Evolutionary conservation across 208 protist species (phyloP).

Genomic region (Wallacemonas collosoma): DNA sequence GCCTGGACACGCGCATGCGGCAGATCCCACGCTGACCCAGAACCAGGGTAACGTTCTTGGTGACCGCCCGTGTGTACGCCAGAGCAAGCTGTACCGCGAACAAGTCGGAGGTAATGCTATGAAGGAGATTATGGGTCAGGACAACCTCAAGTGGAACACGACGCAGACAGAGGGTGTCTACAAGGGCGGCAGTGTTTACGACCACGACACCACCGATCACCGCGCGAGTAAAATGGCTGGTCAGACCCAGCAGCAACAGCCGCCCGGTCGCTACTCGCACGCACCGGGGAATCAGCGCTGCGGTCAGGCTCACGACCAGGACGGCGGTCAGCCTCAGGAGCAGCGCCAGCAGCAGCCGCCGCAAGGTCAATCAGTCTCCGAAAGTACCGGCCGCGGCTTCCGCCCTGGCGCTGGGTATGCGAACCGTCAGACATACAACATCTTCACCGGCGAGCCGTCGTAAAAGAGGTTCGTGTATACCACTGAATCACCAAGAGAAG

Average conservation of each 20-base stretch:
- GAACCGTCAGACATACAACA: constrained; percentile 87
- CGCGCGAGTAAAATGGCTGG: constrained; percentile 19
- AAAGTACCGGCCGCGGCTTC: constrained; percentile 53
- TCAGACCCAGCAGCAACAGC: constrained; percentile 20
- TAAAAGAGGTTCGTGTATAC: not conserved
- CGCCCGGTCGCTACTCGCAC: constrained; percentile 16
- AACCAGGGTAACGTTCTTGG: constrained; percentile 90
- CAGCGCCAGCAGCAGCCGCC: constrained; percentile 25
- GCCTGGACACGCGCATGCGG: constrained; percentile 67
- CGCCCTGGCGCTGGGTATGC: constrained; percentile 76
- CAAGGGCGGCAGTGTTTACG: constrained; percentile 65
- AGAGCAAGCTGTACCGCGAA: constrained; percentile 81
- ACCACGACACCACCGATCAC: constrained; percentile 60
- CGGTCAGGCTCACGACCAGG: not conserved
- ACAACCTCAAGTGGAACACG: constrained; percentile 83
- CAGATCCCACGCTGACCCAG: constrained; percentile 65
- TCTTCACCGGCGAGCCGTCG: constrained; percentile 74
- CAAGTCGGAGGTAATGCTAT: constrained; percentile 81
- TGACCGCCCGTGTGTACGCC: constrained; percentile 87
- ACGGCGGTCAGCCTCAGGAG: constrained; percentile 19
- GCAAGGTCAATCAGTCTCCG: constrained; percentile 25
- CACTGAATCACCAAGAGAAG: constrained; percentile 4
- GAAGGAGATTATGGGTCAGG: constrained; percentile 85
- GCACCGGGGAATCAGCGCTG: not conserved
- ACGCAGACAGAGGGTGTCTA: constrained; percentile 78